Percentiles rank a stretch among this genome's conserved stretches.
Evolutionary conservation across 495 filamentous ascomycete species (phyloP).

Genomic region (Aspergillus asperescens): DNA sequence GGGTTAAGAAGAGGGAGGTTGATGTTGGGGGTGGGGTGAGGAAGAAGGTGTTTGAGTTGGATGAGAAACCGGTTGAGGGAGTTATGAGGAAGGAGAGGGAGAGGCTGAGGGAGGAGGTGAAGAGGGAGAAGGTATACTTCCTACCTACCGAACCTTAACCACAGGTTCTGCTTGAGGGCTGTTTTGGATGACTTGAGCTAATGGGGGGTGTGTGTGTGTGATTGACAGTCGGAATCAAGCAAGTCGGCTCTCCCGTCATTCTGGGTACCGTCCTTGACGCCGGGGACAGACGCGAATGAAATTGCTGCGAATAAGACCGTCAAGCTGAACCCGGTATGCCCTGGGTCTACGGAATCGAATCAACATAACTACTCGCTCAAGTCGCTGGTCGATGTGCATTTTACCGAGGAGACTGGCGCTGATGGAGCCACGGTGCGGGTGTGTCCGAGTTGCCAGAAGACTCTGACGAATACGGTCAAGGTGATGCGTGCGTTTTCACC

Average conservation of each 20-base stretch:
- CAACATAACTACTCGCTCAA: constrained; percentile 80
- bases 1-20: constrained; percentile 57
- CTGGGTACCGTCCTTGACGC: constrained; percentile 87
- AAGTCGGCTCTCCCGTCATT: constrained; percentile 82
- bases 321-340: constrained; percentile 75
- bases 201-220: too few species aligned
- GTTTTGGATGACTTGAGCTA: too few species aligned
- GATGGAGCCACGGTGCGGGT: constrained; percentile 54
- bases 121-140: constrained; percentile 63
- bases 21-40: constrained; percentile 47
- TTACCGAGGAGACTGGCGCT: constrained; percentile 60
- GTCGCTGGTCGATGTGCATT: constrained; percentile 70
- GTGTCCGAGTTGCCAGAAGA: constrained; percentile 88
- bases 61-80: constrained; percentile 70
- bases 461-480: constrained; percentile 72
- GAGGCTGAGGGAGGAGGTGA: constrained; percentile 61
- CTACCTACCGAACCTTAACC: too few species aligned
- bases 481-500: constrained; percentile 54
- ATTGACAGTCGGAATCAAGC: constrained; percentile 43
- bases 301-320: constrained; percentile 50
- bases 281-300: constrained; percentile 48
- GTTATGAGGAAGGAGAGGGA: constrained; percentile 65
- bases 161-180: too few species aligned
- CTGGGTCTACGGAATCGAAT: constrained; percentile 62
- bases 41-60: constrained; percentile 64